Evolutionary conservation across 140 eudicot species (phyloP).

Genomic region (Bidens hawaiensis): DNA sequence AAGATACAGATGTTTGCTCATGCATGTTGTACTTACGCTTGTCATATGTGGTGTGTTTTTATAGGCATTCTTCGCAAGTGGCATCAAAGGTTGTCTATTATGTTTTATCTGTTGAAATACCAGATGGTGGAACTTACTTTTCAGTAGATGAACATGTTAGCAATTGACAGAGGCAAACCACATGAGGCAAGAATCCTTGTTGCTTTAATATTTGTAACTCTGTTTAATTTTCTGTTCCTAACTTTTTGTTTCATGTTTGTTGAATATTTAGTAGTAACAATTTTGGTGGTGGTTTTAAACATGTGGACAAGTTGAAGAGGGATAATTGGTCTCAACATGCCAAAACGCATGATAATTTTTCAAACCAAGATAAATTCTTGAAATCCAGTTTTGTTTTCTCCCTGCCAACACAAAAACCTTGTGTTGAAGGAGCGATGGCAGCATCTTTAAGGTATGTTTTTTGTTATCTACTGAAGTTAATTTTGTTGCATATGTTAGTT

Average conservation of each 20-base stretch:
- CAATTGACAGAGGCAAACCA: constrained; percentile 28
- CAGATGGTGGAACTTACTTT: constrained; percentile 16
- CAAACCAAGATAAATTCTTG: constrained; percentile 53
- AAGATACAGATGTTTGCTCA: constrained; percentile 7
- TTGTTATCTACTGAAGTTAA: not conserved
- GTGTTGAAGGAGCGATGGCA: constrained; percentile 45
- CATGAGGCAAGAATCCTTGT: constrained; percentile 23
- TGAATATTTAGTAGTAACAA: constrained; percentile 38
- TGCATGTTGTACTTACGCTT: not conserved
- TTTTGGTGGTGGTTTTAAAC: constrained; percentile 37
- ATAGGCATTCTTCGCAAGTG: constrained; percentile 6
- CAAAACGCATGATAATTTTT: constrained; percentile 50
- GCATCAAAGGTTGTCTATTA: not conserved
- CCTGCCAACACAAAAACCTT: constrained; percentile 60
- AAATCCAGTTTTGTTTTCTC: constrained; percentile 65
- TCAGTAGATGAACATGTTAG: constrained; percentile 30
- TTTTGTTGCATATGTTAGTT: not conserved
- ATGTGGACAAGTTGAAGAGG: constrained; percentile 38
- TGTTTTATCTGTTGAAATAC: constrained; percentile 9
- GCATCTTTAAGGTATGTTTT: constrained; percentile 47
- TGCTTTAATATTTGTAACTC: constrained; percentile 6
- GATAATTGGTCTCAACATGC: constrained; percentile 73
- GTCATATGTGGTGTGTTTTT: not conserved
- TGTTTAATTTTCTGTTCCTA: not conserved
- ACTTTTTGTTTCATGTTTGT: constrained; percentile 23